A percentile compares a stretch with the other conserved stretches of the same genome.
Conservation (phyloP, 2,329 filamentous ascomycete genomes). For the Microdochium trichocladiopsis region DNA sequence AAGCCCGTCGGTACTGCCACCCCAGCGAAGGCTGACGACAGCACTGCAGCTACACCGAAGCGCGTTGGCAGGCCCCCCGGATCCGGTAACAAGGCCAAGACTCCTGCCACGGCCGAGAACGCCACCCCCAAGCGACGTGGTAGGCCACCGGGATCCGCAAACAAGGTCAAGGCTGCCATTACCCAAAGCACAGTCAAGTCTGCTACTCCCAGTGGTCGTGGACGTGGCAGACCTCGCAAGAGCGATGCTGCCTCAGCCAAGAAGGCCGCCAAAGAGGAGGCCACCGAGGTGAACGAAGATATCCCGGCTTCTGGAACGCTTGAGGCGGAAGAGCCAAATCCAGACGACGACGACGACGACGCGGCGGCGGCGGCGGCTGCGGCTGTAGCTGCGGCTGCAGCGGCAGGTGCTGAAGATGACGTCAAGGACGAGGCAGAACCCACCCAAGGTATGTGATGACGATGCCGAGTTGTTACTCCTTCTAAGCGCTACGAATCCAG, state of each 20-base stretch:
- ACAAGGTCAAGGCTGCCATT: neutral
- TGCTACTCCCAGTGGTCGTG: constrained; percentile 7
- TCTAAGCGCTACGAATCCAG: too few relatives aligned
- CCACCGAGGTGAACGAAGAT: constrained; percentile 17
- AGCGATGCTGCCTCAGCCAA: constrained; percentile 9
- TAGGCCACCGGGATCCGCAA: neutral
- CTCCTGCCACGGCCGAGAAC: constrained; percentile 2
- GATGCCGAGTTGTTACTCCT: too few relatives aligned
- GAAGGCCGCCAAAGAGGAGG: constrained; percentile 9
- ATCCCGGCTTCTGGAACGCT: neutral
- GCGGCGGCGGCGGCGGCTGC: too few relatives aligned
- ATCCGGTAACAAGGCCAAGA: neutral
- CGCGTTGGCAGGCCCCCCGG: neutral
- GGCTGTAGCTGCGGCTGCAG: too few relatives aligned
- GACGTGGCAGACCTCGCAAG: constrained; percentile 26
- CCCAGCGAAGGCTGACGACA: neutral
- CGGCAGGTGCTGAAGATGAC: too few relatives aligned
- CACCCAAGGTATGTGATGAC: too few relatives aligned
- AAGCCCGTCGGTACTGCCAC: constrained; percentile 1
- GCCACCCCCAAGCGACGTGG: neutral
- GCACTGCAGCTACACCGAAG: neutral
- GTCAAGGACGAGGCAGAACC: constrained; percentile 8
- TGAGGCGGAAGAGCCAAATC: too few relatives aligned
- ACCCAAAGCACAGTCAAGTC: constrained; percentile 1
- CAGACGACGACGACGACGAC: too few relatives aligned